Evolutionary conservation across 2,329 filamentous ascomycete species (phyloP).

Genomic region (Herpomyces periplanetae): DNA sequence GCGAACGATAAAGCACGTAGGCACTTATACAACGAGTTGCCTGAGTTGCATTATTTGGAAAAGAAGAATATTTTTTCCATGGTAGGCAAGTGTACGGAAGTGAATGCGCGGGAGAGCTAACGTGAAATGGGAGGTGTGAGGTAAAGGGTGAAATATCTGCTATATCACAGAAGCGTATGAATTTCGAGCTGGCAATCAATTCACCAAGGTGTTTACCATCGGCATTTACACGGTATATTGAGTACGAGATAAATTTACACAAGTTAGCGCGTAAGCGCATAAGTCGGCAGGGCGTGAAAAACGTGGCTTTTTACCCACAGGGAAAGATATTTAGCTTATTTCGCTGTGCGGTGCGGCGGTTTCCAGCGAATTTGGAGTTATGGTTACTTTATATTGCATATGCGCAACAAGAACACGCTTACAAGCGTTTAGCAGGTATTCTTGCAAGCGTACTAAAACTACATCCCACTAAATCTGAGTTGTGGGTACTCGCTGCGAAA

Average conservation of each 20-base stretch:
- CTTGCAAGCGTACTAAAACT: slow-evolving; percentile 32
- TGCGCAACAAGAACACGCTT: slow-evolving; percentile 14
- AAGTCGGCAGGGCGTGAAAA: slow-evolving; percentile 14
- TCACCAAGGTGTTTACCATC: slow-evolving; percentile 31
- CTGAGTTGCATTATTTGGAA: too few species aligned
- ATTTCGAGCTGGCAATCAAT: slow-evolving; percentile 68
- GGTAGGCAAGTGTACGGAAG: too few species aligned
- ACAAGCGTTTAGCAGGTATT: slow-evolving; percentile 18
- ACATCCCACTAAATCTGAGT: slow-evolving; percentile 37
- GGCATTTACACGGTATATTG: slow-evolving; percentile 52
- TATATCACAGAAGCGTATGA: slow-evolving; percentile 58
- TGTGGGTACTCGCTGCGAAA: slow-evolving; percentile 56
- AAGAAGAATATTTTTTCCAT: too few species aligned
- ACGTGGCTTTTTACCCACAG: too few species aligned
- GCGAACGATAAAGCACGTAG: too few species aligned
- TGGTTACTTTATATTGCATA: too few species aligned
- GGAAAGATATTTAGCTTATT: too few species aligned
- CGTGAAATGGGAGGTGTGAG: too few species aligned
- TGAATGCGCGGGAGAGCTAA: too few species aligned
- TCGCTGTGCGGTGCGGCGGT: too few species aligned
- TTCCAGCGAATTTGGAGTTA: too few species aligned
- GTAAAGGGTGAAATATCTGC: slow-evolving; percentile 71
- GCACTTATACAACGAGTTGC: too few species aligned
- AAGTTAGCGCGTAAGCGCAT: slow-evolving; percentile 5
- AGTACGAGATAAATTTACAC: slow-evolving; percentile 18